Percentiles rank a stretch among this genome's conserved stretches.
Evolutionary conservation across 2,329 filamentous ascomycete species (phyloP).

Genomic region (Paramyrothecium roridum): DNA sequence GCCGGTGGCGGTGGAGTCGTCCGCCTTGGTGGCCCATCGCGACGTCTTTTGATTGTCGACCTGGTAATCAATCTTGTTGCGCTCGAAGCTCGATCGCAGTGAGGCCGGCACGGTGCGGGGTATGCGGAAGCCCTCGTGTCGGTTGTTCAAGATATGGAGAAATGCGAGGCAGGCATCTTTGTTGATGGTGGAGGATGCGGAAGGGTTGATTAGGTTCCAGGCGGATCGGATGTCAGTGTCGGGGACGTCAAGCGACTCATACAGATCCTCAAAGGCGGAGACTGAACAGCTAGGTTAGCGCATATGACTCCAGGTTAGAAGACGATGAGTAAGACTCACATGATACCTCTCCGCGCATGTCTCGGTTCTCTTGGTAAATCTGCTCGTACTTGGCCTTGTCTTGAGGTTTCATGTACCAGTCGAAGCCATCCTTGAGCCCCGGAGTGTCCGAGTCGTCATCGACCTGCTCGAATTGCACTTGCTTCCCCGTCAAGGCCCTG

Average conservation of each 20-base stretch:
- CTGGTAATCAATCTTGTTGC: constrained; percentile 95
- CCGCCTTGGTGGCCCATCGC: constrained; percentile 75
- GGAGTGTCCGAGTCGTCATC: constrained; percentile 79
- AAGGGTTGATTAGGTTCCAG: constrained; percentile 97
- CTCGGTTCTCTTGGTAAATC: constrained; percentile 91
- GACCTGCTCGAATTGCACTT: constrained; percentile 79
- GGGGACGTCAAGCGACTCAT: constrained; percentile 72
- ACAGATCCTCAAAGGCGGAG: constrained; percentile 75
- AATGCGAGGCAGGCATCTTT: constrained; percentile 95
- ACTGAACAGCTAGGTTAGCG: constrained; percentile 48
- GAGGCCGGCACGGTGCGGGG: constrained; percentile 87
- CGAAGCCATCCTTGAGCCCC: constrained; percentile 92
- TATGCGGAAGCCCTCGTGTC: constrained; percentile 92
- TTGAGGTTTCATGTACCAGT: constrained; percentile 96
- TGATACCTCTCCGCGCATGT: constrained; percentile 78
- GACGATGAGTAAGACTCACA: constrained; percentile 52
- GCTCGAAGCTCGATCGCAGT: constrained; percentile 88
- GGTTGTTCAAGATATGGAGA: constrained; percentile 92
- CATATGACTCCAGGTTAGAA: not conserved
- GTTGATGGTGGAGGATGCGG: constrained; percentile 75
- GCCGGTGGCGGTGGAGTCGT: constrained; percentile 78
- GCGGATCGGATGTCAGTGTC: constrained; percentile 82
- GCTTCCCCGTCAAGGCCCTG: constrained; percentile 74
- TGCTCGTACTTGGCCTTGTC: constrained; percentile 96
- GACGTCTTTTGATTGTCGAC: constrained; percentile 71